These are phyloP conservation scores for Skeletonema marinoi DNA, from an alignment of 108 stramenopile genomes.

Conservation along the genomic window DNA sequence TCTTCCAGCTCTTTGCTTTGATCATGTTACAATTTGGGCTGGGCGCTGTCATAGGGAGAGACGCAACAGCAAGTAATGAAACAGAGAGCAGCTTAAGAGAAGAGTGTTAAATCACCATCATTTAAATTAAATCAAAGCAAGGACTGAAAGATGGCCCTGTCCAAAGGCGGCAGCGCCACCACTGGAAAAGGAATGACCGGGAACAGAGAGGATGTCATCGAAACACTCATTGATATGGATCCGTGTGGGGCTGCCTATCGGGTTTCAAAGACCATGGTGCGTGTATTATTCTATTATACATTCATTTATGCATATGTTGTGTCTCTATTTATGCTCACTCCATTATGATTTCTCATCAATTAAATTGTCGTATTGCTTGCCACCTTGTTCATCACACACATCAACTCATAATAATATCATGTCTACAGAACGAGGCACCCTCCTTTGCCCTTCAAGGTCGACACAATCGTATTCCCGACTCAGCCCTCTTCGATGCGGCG, in stretches of 20 bases:
- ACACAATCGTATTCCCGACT: constrained; percentile 64
- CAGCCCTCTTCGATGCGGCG: constrained; percentile 71
- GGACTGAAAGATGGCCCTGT: not conserved
- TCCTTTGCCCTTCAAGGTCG: constrained; percentile 54
- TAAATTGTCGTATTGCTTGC: not conserved
- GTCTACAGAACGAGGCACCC: constrained; percentile 60
- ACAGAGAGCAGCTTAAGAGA: too few relatives aligned
- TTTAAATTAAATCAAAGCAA: not conserved
- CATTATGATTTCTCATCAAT: not conserved
- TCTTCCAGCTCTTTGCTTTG: too few relatives aligned
- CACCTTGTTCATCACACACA: not conserved
- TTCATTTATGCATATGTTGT: not conserved
- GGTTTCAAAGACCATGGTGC: constrained; percentile 68
- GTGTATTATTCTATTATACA: constrained; percentile 37
- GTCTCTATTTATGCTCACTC: not conserved
- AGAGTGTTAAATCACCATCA: too few relatives aligned
- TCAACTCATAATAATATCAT: not conserved
- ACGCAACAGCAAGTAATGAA: too few relatives aligned
- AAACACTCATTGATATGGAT: constrained; percentile 83
- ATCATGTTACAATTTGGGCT: too few relatives aligned
- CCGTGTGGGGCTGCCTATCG: constrained; percentile 74
- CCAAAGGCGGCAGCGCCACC: not conserved
- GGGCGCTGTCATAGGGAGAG: too few relatives aligned
- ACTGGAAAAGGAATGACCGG: constrained; percentile 7
- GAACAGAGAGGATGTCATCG: constrained; percentile 72